Conservation (phyloP, 495 filamentous ascomycete genomes). For the Talaromyces stipitatus region DNA sequence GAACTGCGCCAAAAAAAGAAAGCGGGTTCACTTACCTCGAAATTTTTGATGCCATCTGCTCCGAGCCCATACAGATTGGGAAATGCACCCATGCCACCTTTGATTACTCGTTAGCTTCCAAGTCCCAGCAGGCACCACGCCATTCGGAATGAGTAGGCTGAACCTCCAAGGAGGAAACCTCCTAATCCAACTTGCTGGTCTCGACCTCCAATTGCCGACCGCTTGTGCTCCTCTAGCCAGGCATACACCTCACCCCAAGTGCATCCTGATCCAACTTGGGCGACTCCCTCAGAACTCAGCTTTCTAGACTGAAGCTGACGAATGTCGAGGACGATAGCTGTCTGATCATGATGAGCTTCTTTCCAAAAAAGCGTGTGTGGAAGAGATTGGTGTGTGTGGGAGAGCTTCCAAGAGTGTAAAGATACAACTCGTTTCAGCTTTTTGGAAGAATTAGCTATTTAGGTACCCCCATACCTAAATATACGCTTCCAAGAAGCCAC, state of each 20-base stretch:
- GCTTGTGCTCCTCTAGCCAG: constrained; percentile 20
- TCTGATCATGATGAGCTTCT: too few species aligned
- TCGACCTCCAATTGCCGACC: constrained; percentile 30
- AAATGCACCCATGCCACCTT: not conserved
- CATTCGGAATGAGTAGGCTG: not conserved
- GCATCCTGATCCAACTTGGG: constrained; percentile 22
- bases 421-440: too few species aligned
- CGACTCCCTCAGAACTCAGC: constrained; percentile 4
- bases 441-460: too few species aligned
- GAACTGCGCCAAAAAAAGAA: constrained; percentile 27
- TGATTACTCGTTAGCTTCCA: not conserved
- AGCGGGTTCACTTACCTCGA: constrained; percentile 11
- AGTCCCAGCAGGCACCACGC: not conserved
- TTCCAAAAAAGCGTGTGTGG: too few species aligned
- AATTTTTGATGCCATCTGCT: constrained; percentile 9
- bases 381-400: too few species aligned
- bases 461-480: too few species aligned
- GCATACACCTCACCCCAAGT: constrained; percentile 27
- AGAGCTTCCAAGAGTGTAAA: too few species aligned
- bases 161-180: constrained; percentile 28
- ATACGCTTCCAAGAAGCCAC: not conserved
- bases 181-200: constrained; percentile 28
- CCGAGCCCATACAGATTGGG: constrained; percentile 10
- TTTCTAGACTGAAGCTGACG: constrained; percentile 3
- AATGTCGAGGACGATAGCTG: constrained; percentile 9